Conservation (phyloP, 2,329 filamentous ascomycete genomes). For the Beauveria australis region DNA sequence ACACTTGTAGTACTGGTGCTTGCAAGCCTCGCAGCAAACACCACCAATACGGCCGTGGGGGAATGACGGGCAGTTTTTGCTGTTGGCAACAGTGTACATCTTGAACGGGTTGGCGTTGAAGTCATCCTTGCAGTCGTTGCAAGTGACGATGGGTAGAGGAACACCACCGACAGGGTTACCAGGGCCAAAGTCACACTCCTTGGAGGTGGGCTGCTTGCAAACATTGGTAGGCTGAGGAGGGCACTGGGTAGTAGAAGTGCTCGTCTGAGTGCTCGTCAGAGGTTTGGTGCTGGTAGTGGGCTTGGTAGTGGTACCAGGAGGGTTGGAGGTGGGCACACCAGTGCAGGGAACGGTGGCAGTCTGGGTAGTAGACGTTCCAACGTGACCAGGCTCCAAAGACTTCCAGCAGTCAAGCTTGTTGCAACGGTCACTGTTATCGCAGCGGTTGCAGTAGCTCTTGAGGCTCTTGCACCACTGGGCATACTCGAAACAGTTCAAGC, state of each 20-base stretch:
- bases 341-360: conserved; percentile 24
- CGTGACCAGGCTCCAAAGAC: conserved; percentile 31
- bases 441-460: conserved; percentile 34
- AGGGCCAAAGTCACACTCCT: conserved; percentile 58
- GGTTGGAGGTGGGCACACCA: conserved; percentile 21
- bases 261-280: conserved; percentile 19
- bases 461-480: conserved; percentile 40
- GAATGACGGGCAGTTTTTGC: conserved; percentile 36
- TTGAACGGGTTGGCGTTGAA: conserved; percentile 40
- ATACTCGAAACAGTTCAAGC: conserved; percentile 43
- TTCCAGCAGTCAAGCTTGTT: conserved; percentile 36
- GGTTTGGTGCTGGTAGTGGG: conserved; percentile 23
- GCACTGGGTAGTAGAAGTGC: conserved; percentile 24
- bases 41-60: conserved; percentile 24
- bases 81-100: conserved; percentile 39
- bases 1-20: conserved; percentile 43
- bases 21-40: conserved; percentile 45
- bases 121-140: conserved; percentile 42
- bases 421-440: conserved; percentile 27
- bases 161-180: conserved; percentile 49
- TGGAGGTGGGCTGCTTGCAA: conserved; percentile 45
- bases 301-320: conserved; percentile 17
- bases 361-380: conserved; percentile 25
- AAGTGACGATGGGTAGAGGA: conserved; percentile 42
- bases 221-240: conserved; percentile 42